Evolutionary conservation across 495 filamentous ascomycete species (phyloP).

Genomic region (Neurospora tetrasperma): DNA sequence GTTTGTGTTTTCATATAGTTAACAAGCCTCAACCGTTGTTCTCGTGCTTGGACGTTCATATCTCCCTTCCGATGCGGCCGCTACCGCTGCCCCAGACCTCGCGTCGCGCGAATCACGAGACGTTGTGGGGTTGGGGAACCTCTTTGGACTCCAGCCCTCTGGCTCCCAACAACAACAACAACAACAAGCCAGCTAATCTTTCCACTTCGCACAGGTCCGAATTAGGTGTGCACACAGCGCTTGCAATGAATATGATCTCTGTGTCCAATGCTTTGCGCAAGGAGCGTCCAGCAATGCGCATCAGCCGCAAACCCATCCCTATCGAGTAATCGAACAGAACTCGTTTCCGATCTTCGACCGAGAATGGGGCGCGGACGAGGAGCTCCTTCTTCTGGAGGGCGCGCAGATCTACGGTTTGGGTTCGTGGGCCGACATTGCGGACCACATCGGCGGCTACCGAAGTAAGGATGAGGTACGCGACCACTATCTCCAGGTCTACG

Average conservation of each 20-base stretch:
- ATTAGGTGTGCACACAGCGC: conserved; percentile 76
- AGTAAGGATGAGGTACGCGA: conserved; percentile 90
- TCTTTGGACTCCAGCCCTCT: background rate
- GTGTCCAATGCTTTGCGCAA: conserved; percentile 85
- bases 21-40: background rate
- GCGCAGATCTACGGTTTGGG: conserved; percentile 96
- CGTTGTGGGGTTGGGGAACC: conserved; percentile 9
- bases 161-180: conserved; percentile 2
- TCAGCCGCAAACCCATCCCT: conserved; percentile 74
- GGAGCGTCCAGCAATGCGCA: conserved; percentile 70
- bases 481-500: conserved; percentile 82
- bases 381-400: conserved; percentile 83
- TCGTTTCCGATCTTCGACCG: conserved; percentile 90
- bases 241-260: conserved; percentile 94
- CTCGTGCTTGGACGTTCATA: background rate
- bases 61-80: background rate
- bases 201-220: conserved; percentile 54
- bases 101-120: conserved; percentile 4
- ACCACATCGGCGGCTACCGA: conserved; percentile 92
- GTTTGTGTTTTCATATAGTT: conserved; percentile 15
- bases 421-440: conserved; percentile 95
- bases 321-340: conserved; percentile 93
- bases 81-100: background rate
- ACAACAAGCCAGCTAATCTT: conserved; percentile 8
- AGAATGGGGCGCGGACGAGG: conserved; percentile 97